Base-by-base conservation (phyloP, 2,329 filamentous ascomycete genomes). In the Neofusicoccum cordaticola region DNA sequence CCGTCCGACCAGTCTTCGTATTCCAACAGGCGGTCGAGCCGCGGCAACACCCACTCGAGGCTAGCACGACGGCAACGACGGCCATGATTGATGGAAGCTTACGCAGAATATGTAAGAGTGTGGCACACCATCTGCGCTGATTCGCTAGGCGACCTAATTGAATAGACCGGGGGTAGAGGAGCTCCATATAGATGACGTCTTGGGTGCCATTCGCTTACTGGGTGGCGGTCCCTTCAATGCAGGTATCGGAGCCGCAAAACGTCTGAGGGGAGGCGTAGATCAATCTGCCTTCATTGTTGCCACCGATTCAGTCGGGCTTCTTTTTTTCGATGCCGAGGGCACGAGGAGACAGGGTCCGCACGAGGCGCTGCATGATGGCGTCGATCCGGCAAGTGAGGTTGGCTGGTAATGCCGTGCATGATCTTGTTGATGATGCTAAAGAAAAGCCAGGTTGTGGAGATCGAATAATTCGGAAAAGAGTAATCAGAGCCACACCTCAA, bases 361-460 rank as follows among this genome's bases (percentile, higher is more conserved):
- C 31, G 41, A 60, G 42, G 27, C 7, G 15, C 42, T 39, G 42
- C 42, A 60, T 31, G 42, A 39, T 37, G 12, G 56, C 44, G 17
- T 45, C 42, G 42, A 48, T 37, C 31, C n/a, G 27, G 42, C 22
- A 37, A 17, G n/a, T 19, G 17, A 13, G 13, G n/a, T 45, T 19
- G 15, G 47, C n/a, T 42, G 42, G 31, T 12, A 17, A 15, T 45
- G 41, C 27, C n/a, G 42, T 44, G 34, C 42, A 45, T 47, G 42
- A 60, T 60, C 42, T 45, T 34, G 15, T 19, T 13, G 22, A 22
- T 13, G 27, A 22, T 60, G 41, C 41, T 17, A 47, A 60, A 2
- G 56, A 60, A 35, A 22, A 47, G 31, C 56, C 31, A 11, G 56
- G 56, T 60, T 48, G 42, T 47, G 27, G n/a, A 60, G 56, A 47